A percentile compares a stretch with the other conserved stretches of the same genome.
Evolutionary conservation across 2,329 filamentous ascomycete species (phyloP).

Genomic region (Periglandula ipomoeae): DNA sequence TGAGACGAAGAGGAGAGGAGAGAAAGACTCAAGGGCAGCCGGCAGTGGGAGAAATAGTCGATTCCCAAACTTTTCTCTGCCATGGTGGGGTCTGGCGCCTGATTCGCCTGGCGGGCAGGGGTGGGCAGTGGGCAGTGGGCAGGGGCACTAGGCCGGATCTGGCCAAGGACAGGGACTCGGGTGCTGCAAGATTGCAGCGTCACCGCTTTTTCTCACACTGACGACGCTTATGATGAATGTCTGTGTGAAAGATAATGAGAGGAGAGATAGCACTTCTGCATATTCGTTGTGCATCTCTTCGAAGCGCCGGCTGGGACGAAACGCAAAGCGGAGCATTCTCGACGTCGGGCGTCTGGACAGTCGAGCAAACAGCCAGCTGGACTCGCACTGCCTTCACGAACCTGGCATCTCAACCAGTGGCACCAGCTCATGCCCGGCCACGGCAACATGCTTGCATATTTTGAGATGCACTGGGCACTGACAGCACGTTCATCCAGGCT

Average conservation of each 20-base stretch:
- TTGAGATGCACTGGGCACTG: no score
- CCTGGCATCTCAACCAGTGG: no score
- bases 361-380: no score
- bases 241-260: background rate
- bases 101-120: slow-evolving; percentile 11
- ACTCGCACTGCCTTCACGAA: no score
- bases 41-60: slow-evolving; percentile 11
- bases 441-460: no score
- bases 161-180: background rate
- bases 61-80: slow-evolving; percentile 13
- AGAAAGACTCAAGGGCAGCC: slow-evolving; percentile 11
- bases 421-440: no score
- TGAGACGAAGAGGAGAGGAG: slow-evolving; percentile 21
- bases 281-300: no score
- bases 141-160: slow-evolving; percentile 7
- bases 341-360: no score
- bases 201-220: slow-evolving; percentile 7
- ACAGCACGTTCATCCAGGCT: no score
- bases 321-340: no score
- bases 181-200: slow-evolving; percentile 2
- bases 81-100: slow-evolving; percentile 14
- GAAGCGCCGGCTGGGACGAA: no score
- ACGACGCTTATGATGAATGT: background rate
- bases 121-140: slow-evolving; percentile 1
- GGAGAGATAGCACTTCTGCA: background rate